Conservation (phyloP, 208 protist species). For the Acanthamoeba pearcei region DNA sequence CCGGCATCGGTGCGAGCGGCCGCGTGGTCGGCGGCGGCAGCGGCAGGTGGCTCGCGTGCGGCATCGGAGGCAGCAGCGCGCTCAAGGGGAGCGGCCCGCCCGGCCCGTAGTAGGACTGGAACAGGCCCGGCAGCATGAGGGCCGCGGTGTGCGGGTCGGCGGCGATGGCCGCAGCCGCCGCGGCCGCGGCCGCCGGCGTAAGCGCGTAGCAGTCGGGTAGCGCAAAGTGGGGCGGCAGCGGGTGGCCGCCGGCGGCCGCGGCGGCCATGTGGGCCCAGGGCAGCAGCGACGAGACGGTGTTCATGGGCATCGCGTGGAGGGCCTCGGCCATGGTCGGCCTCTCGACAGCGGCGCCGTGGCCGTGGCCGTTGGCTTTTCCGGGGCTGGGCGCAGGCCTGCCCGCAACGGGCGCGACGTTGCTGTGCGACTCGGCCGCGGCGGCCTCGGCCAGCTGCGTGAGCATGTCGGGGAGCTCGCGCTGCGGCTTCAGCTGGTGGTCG, state of each 20-base stretch:
- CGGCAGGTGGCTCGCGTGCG: too few species aligned
- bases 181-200: too few species aligned
- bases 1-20: not conserved
- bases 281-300: not conserved
- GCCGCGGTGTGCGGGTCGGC: not conserved
- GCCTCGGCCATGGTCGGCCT: not conserved
- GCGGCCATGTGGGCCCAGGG: too few species aligned
- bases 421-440: not conserved
- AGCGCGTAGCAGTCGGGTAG: not conserved
- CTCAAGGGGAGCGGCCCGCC: too few species aligned
- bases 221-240: not conserved
- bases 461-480: not conserved
- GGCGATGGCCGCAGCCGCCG: not conserved
- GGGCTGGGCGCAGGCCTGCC: not conserved
- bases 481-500: not conserved
- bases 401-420: too few species aligned
- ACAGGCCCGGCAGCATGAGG: not conserved
- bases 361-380: not conserved
- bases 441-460: not conserved
- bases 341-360: not conserved
- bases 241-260: not conserved
- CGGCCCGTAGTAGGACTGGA: not conserved
- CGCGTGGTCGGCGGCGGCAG: too few species aligned
- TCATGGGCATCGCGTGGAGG: not conserved
- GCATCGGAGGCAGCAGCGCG: too few species aligned